Evolutionary conservation across 2,329 filamentous ascomycete genomes (phyloP).

Genomic region (Fusarium nodosum): DNA sequence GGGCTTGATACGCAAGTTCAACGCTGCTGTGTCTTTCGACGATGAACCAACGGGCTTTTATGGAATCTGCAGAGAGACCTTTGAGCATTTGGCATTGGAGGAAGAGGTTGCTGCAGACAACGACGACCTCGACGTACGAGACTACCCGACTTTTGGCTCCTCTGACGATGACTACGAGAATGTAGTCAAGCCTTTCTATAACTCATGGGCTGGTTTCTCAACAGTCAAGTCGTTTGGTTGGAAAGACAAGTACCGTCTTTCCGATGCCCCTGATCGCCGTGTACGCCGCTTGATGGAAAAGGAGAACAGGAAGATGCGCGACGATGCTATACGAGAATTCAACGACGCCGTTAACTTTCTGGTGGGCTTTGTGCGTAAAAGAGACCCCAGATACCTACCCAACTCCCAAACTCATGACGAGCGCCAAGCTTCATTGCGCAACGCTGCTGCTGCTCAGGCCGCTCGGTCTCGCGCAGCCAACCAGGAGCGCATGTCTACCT

Average conservation of each 20-base stretch:
- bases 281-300: constrained; percentile 91
- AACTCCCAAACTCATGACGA: constrained; percentile 84
- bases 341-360: constrained; percentile 92
- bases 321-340: constrained; percentile 87
- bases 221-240: constrained; percentile 90
- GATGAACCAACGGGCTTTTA: constrained; percentile 89
- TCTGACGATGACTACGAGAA: constrained; percentile 81
- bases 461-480: constrained; percentile 85
- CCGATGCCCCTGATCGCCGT: constrained; percentile 88
- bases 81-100: constrained; percentile 83
- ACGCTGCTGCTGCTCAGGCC: constrained; percentile 86
- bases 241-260: constrained; percentile 86
- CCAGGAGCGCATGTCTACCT: constrained; percentile 76
- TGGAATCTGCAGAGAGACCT: constrained; percentile 80
- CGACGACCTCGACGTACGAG: constrained; percentile 69
- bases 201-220: constrained; percentile 82
- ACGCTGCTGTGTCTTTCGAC: constrained; percentile 80
- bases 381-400: constrained; percentile 86
- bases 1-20: constrained; percentile 83
- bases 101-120: constrained; percentile 81
- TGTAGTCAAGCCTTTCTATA: constrained; percentile 85
- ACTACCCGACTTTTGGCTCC: constrained; percentile 87
- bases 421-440: constrained; percentile 81
- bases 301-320: constrained; percentile 87
- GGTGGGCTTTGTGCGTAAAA: constrained; percentile 88